Percentiles rank a stretch among this genome's conserved stretches.
These are phyloP conservation scores for Aspergillus sojae DNA, from an alignment of 2,329 filamentous ascomycete genomes.

Conservation along the genomic window DNA sequence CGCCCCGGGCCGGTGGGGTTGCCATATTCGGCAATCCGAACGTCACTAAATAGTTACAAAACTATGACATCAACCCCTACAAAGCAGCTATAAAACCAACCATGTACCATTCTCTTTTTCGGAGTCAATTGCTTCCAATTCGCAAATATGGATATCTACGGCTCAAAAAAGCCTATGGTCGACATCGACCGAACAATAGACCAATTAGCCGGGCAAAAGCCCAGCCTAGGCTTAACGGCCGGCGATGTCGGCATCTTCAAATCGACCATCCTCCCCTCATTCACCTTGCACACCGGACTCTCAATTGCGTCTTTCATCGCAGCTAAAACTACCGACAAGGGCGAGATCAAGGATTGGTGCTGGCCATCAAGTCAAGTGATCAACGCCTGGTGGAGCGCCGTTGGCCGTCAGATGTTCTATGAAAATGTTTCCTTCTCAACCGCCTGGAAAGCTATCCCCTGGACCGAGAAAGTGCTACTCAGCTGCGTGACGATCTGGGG, in stretches of 20 bases:
- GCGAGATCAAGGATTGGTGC: constrained; percentile 63
- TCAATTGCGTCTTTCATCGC: constrained; percentile 56
- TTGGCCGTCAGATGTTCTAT: constrained; percentile 54
- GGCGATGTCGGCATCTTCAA: constrained; percentile 55
- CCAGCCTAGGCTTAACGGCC: constrained; percentile 10
- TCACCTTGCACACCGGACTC: constrained; percentile 57
- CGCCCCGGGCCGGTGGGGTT: background rate
- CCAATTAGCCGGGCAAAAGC: background rate
- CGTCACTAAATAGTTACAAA: constrained; percentile 18
- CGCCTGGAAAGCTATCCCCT: constrained; percentile 53
- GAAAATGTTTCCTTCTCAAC: constrained; percentile 50
- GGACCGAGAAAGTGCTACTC: constrained; percentile 59
- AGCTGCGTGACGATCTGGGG: constrained; percentile 62
- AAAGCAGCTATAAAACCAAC: background rate
- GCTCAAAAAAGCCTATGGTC: constrained; percentile 14
- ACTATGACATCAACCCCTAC: constrained; percentile 23
- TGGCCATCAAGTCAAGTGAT: constrained; percentile 59
- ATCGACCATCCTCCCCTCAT: constrained; percentile 57
- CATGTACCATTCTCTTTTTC: background rate
- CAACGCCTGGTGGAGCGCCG: constrained; percentile 64
- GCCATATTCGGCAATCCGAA: background rate
- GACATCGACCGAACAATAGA: constrained; percentile 12
- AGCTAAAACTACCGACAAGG: constrained; percentile 55
- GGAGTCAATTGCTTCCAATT: background rate
- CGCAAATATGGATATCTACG: constrained; percentile 12